phyloP scores from a whole-genome alignment of 257 asterid genomes.

The Plantago ovata region DNA sequence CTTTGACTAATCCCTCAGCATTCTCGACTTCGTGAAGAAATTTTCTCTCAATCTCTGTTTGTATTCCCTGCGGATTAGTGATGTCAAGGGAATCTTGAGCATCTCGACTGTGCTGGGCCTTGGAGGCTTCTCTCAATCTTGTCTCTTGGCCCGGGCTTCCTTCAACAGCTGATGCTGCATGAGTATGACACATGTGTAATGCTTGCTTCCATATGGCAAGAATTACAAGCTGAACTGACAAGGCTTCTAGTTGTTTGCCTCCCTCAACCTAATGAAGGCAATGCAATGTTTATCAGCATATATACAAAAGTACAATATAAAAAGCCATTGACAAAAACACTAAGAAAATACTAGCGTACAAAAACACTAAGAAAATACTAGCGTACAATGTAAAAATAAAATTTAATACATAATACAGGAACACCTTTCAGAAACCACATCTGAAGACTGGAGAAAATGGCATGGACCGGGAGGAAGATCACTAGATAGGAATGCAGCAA shows the following conservation, averaged over 20 bases:
- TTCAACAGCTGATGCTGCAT: slow-evolving; percentile 75
- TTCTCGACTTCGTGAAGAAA: slow-evolving; percentile 78
- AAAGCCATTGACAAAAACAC: too few relatives aligned
- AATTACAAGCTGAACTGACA: slow-evolving; percentile 74
- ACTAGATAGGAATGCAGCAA: too few relatives aligned
- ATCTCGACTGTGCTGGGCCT: slow-evolving; percentile 30
- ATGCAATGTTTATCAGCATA: slow-evolving; percentile 16
- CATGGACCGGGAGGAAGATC: too few relatives aligned
- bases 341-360: too few relatives aligned
- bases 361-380: too few relatives aligned
- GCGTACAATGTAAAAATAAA: too few relatives aligned
- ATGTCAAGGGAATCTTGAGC: slow-evolving; percentile 35
- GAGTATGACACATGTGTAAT: slow-evolving; percentile 66
- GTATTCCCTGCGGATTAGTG: slow-evolving; percentile 30
- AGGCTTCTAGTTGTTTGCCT: slow-evolving; percentile 70
- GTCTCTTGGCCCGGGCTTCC: slow-evolving; percentile 49
- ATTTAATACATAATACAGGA: too few relatives aligned
- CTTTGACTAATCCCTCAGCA: slow-evolving; percentile 80
- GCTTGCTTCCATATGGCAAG: slow-evolving; percentile 98
- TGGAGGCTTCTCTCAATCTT: slow-evolving; percentile 37
- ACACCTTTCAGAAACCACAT: too few relatives aligned
- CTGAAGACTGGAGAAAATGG: too few relatives aligned
- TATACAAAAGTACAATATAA: too few relatives aligned
- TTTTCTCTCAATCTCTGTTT: slow-evolving; percentile 53
- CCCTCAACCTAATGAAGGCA: slow-evolving; percentile 46